Percentiles rank a stretch among this genome's conserved stretches.
Conservation (phyloP, 2,329 filamentous ascomycete genomes). For the Didymella lethalis region DNA sequence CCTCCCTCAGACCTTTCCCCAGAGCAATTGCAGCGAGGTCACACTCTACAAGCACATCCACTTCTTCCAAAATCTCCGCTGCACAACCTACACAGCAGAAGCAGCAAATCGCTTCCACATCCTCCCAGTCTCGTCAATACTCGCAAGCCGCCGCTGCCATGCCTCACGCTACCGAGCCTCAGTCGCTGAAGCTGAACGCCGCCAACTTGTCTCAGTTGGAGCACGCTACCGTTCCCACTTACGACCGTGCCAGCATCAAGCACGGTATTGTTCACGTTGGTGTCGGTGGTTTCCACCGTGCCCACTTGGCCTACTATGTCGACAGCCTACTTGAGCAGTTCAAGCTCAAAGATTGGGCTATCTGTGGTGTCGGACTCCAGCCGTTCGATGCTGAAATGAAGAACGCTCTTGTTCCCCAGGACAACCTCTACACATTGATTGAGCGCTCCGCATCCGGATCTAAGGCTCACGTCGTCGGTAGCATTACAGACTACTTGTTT, state of each 20-base stretch:
- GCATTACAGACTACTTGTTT: slow-evolving; percentile 42
- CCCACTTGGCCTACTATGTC: slow-evolving; percentile 40
- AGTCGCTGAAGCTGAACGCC: slow-evolving; percentile 30
- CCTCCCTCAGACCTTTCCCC: slow-evolving; percentile 16
- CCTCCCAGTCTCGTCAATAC: slow-evolving; percentile 16
- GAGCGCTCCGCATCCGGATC: slow-evolving; percentile 36
- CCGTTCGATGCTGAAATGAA: slow-evolving; percentile 39
- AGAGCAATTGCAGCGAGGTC: slow-evolving; percentile 13
- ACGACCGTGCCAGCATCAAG: slow-evolving; percentile 36
- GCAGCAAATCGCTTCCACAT: slow-evolving; percentile 6
- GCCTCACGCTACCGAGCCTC: slow-evolving; percentile 20
- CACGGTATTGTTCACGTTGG: slow-evolving; percentile 43
- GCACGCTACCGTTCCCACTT: slow-evolving; percentile 34
- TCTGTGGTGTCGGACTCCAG: slow-evolving; percentile 41
- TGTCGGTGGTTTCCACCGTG: slow-evolving; percentile 41
- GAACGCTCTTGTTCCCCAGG: slow-evolving; percentile 35
- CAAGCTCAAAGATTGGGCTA: slow-evolving; percentile 38
- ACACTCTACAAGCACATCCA: slow-evolving; percentile 18
- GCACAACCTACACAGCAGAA: slow-evolving; percentile 15
- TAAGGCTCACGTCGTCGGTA: slow-evolving; percentile 36
- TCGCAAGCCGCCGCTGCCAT: slow-evolving; percentile 20
- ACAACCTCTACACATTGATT: slow-evolving; percentile 41
- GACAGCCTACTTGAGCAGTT: slow-evolving; percentile 40
- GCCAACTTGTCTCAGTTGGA: slow-evolving; percentile 33
- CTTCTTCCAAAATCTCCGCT: slow-evolving; percentile 10